Percentiles rank a stretch among this genome's conserved stretches.
phyloP scores from a whole-genome alignment of 202 grass and related monocot genomes.

The Elaeis oleifera region DNA sequence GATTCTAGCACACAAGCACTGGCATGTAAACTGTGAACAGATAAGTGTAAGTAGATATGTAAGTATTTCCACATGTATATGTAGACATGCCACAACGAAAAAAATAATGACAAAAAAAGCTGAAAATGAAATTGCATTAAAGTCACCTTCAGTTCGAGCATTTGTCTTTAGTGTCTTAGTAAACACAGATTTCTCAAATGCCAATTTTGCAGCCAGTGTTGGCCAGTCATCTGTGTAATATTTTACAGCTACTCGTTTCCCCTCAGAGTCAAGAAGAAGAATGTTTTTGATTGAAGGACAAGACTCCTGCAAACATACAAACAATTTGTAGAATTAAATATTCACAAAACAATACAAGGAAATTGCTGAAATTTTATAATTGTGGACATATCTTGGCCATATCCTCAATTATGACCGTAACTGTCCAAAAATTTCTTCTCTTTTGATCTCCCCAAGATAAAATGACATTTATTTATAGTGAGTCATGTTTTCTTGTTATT shows the following conservation, averaged over 20 bases:
- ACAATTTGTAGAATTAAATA: neutral
- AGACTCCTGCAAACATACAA: constrained; percentile 7
- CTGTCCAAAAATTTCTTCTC: too few species aligned
- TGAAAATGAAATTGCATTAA: neutral
- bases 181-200: constrained; percentile 26
- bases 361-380: neutral
- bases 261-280: constrained; percentile 25
- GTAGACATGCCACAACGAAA: neutral
- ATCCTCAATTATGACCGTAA: too few species aligned
- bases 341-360: neutral
- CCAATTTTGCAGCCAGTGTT: constrained; percentile 18
- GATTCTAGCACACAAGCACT: too few species aligned
- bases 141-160: constrained; percentile 19
- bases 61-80: too few species aligned
- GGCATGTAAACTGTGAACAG: too few species aligned
- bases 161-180: constrained; percentile 23
- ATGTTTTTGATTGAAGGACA: constrained; percentile 17
- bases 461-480: too few species aligned
- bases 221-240: constrained; percentile 25
- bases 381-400: too few species aligned
- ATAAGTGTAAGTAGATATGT: too few species aligned
- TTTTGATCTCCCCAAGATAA: too few species aligned
- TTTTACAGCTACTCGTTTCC: constrained; percentile 24
- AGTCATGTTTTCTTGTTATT: too few species aligned
- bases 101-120: neutral